Evolutionary conservation across 2,329 filamentous ascomycete genomes (phyloP).

Genomic region (Ophiosphaerella narmari): DNA sequence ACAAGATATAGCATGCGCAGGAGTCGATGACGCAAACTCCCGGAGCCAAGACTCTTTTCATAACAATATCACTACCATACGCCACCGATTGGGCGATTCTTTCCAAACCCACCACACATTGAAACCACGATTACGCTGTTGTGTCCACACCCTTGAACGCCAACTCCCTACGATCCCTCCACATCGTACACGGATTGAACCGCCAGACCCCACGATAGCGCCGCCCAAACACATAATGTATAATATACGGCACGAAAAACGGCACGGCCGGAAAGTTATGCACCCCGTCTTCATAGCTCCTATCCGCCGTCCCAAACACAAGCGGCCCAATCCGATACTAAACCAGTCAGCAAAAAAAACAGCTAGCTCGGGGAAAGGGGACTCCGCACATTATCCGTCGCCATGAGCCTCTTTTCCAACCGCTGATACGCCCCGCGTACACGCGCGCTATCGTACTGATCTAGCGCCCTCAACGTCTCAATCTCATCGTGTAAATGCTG

Average conservation of each 20-base stretch:
- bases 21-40: too few species aligned
- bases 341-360: too few species aligned
- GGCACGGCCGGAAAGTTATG: conserved; percentile 41
- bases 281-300: conserved; percentile 33
- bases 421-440: conserved; percentile 5
- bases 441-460: conserved; percentile 13
- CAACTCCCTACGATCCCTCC: too few species aligned
- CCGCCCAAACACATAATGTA: conserved; percentile 38
- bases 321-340: conserved; percentile 33
- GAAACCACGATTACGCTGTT: too few species aligned
- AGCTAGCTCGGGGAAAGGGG: neutral
- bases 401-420: conserved; percentile 2
- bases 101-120: too few species aligned
- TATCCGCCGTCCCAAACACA: conserved; percentile 41
- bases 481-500: conserved; percentile 29
- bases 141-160: too few species aligned
- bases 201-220: conserved; percentile 38
- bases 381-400: neutral
- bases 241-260: conserved; percentile 41
- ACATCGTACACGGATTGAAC: conserved; percentile 37
- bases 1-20: too few species aligned
- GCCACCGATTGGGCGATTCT: too few species aligned
- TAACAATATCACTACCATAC: too few species aligned
- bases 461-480: conserved; percentile 17
- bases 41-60: too few species aligned